Evolutionary conservation across 768 basidiomycete genomes (phyloP).

Genomic region (Astraeus odoratus): DNA sequence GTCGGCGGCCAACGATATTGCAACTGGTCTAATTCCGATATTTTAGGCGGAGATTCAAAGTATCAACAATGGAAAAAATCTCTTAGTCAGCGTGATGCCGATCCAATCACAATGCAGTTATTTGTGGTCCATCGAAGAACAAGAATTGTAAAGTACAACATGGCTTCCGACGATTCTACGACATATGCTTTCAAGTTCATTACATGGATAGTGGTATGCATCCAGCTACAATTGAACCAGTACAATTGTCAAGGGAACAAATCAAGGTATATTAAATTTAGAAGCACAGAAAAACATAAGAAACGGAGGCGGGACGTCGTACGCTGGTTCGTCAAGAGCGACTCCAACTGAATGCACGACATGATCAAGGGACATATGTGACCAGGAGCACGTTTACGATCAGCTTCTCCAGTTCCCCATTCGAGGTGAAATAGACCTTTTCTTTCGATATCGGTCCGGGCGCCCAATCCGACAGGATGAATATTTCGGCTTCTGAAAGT

Average conservation of each 20-base stretch:
- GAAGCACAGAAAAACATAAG: not conserved
- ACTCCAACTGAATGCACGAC: not conserved
- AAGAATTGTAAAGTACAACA: not conserved
- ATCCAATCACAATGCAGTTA: not conserved
- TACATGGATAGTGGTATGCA: not conserved
- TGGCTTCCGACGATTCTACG: not conserved
- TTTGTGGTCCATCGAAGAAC: not conserved
- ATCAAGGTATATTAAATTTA: not conserved
- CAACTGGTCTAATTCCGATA: conserved; percentile 6
- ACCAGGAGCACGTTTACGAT: conserved; percentile 73
- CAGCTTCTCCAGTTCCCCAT: conserved; percentile 63
- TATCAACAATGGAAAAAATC: not conserved
- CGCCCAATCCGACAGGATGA: conserved; percentile 48
- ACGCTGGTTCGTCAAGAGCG: no score
- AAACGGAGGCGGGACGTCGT: not conserved
- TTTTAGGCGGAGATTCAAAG: conserved; percentile 19
- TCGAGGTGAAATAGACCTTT: conserved; percentile 60
- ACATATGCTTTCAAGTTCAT: not conserved
- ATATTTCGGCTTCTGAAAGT: conserved; percentile 56
- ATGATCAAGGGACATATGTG: conserved; percentile 52
- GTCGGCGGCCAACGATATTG: conserved; percentile 28
- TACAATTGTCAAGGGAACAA: not conserved
- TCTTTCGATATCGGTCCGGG: conserved; percentile 50
- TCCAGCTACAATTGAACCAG: not conserved
- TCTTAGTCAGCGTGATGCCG: conserved; percentile 8